Evolutionary conservation across 257 asterid species (phyloP).

Genomic region (Lithospermum erythrorhizon): DNA sequence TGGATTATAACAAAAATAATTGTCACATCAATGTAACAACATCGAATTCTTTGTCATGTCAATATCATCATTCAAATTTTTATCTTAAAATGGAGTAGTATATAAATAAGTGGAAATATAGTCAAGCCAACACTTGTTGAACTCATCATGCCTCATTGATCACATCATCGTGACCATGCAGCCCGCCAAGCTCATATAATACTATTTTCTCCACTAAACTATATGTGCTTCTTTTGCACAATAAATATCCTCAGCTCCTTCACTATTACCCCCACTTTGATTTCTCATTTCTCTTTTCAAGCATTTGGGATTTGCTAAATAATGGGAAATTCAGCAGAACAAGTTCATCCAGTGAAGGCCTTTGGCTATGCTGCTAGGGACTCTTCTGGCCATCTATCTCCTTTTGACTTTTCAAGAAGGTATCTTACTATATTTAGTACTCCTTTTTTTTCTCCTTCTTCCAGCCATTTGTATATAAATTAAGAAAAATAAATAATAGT

Average conservation of each 20-base stretch:
- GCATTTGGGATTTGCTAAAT: not conserved
- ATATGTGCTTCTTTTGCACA: too few relatives aligned
- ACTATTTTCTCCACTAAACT: not conserved
- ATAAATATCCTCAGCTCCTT: not conserved
- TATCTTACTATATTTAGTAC: not conserved
- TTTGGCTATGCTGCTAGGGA: slow-evolving; percentile 49
- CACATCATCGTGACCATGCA: not conserved
- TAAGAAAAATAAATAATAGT: too few relatives aligned
- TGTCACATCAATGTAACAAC: too few relatives aligned
- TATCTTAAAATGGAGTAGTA: too few relatives aligned
- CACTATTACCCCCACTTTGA: not conserved
- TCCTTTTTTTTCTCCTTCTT: too few relatives aligned
- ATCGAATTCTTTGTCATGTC: too few relatives aligned
- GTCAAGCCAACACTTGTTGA: not conserved
- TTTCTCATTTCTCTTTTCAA: too few relatives aligned
- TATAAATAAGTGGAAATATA: too few relatives aligned
- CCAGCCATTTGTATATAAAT: too few relatives aligned
- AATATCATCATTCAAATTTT: too few relatives aligned
- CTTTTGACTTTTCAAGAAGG: slow-evolving; percentile 54
- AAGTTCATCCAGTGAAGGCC: slow-evolving; percentile 42
- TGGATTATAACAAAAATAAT: too few relatives aligned
- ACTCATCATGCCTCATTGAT: not conserved
- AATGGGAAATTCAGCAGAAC: slow-evolving; percentile 41
- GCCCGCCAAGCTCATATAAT: not conserved
- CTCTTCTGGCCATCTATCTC: slow-evolving; percentile 38